phyloP scores from a whole-genome alignment of 169 alveolate genomes.

The Eimeria tenella region DNA sequence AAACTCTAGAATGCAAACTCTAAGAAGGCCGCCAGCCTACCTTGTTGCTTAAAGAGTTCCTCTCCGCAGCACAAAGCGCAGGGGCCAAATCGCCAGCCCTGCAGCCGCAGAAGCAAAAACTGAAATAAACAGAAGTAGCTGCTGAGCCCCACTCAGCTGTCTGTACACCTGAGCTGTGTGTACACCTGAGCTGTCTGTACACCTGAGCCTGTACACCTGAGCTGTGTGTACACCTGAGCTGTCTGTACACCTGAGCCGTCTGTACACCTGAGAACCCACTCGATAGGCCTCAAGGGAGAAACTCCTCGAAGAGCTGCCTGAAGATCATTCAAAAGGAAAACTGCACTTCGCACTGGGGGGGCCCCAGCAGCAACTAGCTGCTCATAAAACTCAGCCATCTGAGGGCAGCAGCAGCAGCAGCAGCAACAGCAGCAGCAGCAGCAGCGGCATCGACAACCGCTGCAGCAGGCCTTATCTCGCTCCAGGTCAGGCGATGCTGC shows the following conservation, averaged over 20 bases:
- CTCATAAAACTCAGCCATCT: background rate
- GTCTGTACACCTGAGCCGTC: background rate
- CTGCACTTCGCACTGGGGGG: background rate
- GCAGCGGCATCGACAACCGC: background rate
- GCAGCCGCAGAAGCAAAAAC: background rate
- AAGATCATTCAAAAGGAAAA: background rate
- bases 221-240: background rate
- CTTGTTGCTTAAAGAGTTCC: background rate
- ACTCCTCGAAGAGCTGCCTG: background rate
- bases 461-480: background rate
- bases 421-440: background rate
- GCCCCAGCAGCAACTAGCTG: slow-evolving; percentile 21
- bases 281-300: background rate
- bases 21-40: no score
- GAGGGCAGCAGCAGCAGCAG: slow-evolving; percentile 6
- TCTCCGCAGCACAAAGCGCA: background rate
- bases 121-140: background rate
- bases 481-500: background rate
- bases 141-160: background rate
- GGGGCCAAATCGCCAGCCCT: background rate
- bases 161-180: background rate
- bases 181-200: background rate
- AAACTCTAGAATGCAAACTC: background rate
- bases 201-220: background rate
- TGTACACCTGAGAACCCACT: slow-evolving; percentile 8